Base-by-base conservation (phyloP, 176 grass and related monocot genomes). In the Aechmea fasciata region DNA sequence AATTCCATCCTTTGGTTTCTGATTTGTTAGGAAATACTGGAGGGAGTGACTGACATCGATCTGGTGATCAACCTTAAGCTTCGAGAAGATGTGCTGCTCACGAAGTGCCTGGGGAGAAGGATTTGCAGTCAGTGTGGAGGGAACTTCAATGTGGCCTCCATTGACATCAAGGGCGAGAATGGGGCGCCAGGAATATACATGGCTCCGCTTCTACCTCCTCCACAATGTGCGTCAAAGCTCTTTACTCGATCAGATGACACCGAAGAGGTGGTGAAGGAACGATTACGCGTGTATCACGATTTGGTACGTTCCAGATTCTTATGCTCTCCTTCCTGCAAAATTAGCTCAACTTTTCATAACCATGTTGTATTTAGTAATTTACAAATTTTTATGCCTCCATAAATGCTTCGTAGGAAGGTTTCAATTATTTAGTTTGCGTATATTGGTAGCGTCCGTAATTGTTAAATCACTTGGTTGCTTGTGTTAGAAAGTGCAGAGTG, bases 51-150 rank as follows among this genome's bases (percentile, higher is more conserved):
- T 22, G 87, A 93, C 73, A 90, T 99, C 68, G 94, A 99, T 78
- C 74, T 93, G 65, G 89, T 90, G 33, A 85, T 99, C 66, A 99
- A 93, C 63, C 84, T 99, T 51, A 90, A 81, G 65, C 82, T 99
- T 6, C 82, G 70, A 74, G 94, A 99, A 81, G 87, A 99, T 49
- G 80, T 86, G 28, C 51, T 99, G 12, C 82, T 99, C 63, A 77
- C 82, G 0, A 99, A 93, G 78, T 99, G 94, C 55, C 59, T 99
- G 75, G 94, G 94, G 48, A 85, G 94, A 85, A 89, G 94, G 71
- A 93, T 90, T 73, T 99, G 94, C 72, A 90, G 84, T 75, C 82
- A 90, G 24, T 93, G 94, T 49, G 89, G 89, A 14, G 89, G 87
- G 22, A 99, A 99, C 64, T 93, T 87, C 80, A 99, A 99, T 75